phyloP scores from a whole-genome alignment of 1,139 yeast species.

The Protomyces lactucae-debilis region DNA sequence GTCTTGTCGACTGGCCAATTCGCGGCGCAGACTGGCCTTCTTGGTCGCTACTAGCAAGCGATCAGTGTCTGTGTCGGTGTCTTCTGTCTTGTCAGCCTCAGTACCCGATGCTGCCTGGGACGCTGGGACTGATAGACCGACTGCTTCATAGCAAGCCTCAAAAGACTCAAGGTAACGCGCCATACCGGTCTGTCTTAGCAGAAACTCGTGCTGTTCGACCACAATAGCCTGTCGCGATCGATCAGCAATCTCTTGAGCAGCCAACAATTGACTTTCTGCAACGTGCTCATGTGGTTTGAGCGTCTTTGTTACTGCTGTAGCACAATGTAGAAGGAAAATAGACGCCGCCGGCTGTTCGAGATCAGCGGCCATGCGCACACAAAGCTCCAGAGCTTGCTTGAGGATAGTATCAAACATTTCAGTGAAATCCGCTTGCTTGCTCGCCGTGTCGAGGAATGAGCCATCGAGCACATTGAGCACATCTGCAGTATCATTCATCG shows the following conservation, averaged over 20 bases:
- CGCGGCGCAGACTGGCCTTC: constrained; percentile 15
- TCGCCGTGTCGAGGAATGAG: constrained; percentile 36
- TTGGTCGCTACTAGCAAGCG: not conserved
- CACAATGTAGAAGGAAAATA: constrained; percentile 10
- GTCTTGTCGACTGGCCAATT: constrained; percentile 15
- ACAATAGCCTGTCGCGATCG: constrained; percentile 38
- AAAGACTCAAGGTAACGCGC: constrained; percentile 38
- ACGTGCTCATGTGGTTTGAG: constrained; percentile 35
- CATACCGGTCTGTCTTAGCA: constrained; percentile 44
- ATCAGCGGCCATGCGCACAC: constrained; percentile 28
- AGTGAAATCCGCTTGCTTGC: constrained; percentile 35
- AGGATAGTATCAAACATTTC: constrained; percentile 38
- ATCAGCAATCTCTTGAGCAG: constrained; percentile 35
- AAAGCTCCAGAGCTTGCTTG: constrained; percentile 38
- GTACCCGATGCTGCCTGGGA: not conserved
- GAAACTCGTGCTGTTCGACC: constrained; percentile 35
- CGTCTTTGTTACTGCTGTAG: constrained; percentile 33
- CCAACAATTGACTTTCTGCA: constrained; percentile 36
- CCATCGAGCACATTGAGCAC: constrained; percentile 40
- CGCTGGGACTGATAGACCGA: not conserved
- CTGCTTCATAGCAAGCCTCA: not conserved
- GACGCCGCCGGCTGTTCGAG: constrained; percentile 18
- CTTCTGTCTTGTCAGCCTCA: not conserved
- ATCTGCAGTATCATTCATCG: constrained; percentile 38
- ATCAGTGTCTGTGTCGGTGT: not conserved